phyloP scores from a whole-genome alignment of 345 rosid genomes.

The Melastoma malabathricum region DNA sequence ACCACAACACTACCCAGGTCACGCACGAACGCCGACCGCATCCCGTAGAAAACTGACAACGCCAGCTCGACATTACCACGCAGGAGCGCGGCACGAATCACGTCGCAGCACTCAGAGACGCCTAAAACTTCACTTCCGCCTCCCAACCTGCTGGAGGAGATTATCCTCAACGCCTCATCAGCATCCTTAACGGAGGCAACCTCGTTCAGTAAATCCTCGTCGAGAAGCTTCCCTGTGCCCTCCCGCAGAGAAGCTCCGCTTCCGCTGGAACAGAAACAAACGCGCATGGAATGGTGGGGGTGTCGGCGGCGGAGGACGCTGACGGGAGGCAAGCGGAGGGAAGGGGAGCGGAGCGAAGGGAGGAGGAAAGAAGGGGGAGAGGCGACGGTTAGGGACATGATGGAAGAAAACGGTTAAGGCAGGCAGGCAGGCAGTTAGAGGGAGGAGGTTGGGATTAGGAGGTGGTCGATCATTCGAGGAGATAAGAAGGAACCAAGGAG shows the following conservation, averaged over 20 bases:
- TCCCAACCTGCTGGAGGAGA: conserved; percentile 15
- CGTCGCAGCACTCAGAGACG: conserved; percentile 37
- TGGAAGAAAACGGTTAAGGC: not conserved
- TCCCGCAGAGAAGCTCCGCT: conserved; percentile 27
- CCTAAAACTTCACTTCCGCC: conserved; percentile 35
- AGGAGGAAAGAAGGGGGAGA: not conserved
- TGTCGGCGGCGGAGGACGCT: conserved; percentile 18
- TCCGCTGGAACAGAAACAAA: conserved; percentile 5
- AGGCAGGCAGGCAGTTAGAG: not conserved
- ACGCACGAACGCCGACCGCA: conserved; percentile 62
- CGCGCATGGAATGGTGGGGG: conserved; percentile 7
- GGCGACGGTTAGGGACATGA: not conserved
- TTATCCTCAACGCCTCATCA: conserved; percentile 41
- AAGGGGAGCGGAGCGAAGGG: conserved; percentile 21
- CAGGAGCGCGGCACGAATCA: conserved; percentile 48
- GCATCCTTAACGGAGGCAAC: conserved; percentile 51
- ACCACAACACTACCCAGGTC: conserved; percentile 31
- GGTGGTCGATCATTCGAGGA: not conserved
- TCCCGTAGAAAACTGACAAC: conserved; percentile 67
- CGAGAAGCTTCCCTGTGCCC: conserved; percentile 13
- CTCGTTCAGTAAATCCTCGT: conserved; percentile 29
- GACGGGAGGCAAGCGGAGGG: conserved; percentile 18
- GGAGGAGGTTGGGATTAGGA: not conserved
- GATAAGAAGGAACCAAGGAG: conserved; percentile 1
- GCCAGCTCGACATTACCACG: conserved; percentile 68